Base-by-base conservation (phyloP, 768 basidiomycete genomes). In the Psilocybe tampanensis region DNA sequence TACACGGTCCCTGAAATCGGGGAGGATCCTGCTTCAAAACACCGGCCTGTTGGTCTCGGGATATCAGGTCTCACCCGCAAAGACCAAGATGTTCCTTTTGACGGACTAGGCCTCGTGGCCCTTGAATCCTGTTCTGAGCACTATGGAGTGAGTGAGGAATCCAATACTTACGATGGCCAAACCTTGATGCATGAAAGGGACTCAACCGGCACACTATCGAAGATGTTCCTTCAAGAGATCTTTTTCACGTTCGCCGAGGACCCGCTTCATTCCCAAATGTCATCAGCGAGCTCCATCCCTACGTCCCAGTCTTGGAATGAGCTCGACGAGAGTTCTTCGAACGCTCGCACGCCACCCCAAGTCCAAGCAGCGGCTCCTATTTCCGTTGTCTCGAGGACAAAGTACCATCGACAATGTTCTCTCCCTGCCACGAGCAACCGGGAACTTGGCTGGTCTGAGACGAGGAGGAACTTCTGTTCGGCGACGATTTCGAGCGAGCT, bases 401-500 rank as follows among this genome's bases (percentile, higher is more conserved):
- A 9, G 36, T n/a, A n/a, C 36, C 36, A 39, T 39, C 36, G 36
- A 39, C n/a, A 13, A 15, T n/a, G n/a, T 39, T n/a, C 3, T n/a
- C n/a, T n/a, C n/a, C n/a, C n/a, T n/a, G n/a, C n/a, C n/a, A n/a
- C n/a, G n/a, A n/a, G n/a, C n/a, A n/a, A n/a, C n/a, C n/a, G n/a
- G n/a, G n/a, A n/a, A n/a, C n/a, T n/a, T n/a, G n/a, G n/a, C n/a
- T n/a, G n/a, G n/a, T n/a, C n/a, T 9, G 44, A 17, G 26, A 8
- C 3, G 34, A 21, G 19, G 23, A 59, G 43, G 11, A 58, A 62
- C 24, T 59, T 66, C 39, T 55, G 62, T 2, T 50, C 64, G n/a
- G 54, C 66, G 2, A 66, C 66, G 2, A 65, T 68, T n/a, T 68
- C 65, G 12, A 69, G 66, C 52, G 61, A 60, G 43, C 55, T 68